Percentiles rank a stretch among this genome's conserved stretches.
phyloP scores from a whole-genome alignment of 2,329 filamentous ascomycete species.

The Ceratocystis colombiana region DNA sequence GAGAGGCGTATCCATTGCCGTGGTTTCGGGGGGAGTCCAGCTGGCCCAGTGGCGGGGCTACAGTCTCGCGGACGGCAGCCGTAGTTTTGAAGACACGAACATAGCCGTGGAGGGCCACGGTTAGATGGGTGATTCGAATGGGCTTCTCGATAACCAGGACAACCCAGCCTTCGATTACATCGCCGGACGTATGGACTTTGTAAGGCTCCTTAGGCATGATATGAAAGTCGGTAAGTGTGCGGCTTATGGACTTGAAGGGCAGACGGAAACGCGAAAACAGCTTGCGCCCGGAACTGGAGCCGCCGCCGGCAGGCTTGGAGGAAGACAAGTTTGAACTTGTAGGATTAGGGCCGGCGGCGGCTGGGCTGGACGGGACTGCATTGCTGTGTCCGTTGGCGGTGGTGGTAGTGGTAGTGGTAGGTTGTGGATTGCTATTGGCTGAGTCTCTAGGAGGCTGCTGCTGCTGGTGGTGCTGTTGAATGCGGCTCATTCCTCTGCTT shows the following conservation, averaged over 20 bases:
- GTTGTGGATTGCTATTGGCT: conserved; percentile 1
- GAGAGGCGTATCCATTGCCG: conserved; percentile 66
- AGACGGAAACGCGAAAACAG: conserved; percentile 46
- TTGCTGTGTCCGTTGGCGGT: conserved; percentile 14
- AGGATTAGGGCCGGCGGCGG: conserved; percentile 1
- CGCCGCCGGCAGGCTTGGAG: conserved; percentile 1
- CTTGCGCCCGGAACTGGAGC: conserved; percentile 16
- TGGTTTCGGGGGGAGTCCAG: conserved; percentile 43
- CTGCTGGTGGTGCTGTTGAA: conserved; percentile 20
- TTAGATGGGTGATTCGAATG: conserved; percentile 67
- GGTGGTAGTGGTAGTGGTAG: conserved; percentile 3
- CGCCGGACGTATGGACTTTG: conserved; percentile 64
- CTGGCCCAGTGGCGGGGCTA: conserved; percentile 21
- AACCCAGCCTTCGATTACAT: conserved; percentile 62
- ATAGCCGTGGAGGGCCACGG: conserved; percentile 66
- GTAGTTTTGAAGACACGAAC: conserved; percentile 68
- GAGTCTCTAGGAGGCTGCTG: conserved; percentile 24
- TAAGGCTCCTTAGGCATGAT: conserved; percentile 68
- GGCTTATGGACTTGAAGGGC: conserved; percentile 42
- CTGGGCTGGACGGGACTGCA: conserved; percentile 7
- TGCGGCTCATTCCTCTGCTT: conserved; percentile 23
- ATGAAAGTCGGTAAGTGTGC: conserved; percentile 67
- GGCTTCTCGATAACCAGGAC: conserved; percentile 64
- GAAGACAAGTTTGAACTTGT: neutral
- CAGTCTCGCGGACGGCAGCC: conserved; percentile 43